Base-by-base conservation (phyloP, 495 filamentous ascomycete species). In the Penicillium longicatenatum region DNA sequence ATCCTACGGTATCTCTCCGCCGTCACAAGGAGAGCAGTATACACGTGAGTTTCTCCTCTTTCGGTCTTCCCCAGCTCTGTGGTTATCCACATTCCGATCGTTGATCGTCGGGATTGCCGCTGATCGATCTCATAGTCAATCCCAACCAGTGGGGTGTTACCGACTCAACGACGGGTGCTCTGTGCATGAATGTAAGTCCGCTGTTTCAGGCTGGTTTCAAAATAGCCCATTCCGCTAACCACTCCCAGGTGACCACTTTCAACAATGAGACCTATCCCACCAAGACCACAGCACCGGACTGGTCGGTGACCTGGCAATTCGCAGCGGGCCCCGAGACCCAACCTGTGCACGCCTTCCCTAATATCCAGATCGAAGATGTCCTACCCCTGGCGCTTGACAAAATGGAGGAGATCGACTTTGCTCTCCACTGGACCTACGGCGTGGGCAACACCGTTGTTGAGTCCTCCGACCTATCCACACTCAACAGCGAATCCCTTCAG, bases 311-410 rank as follows among this genome's bases (percentile, higher is more conserved):
- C 33, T 78, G 75, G 75, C 57, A 71, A 57, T 78, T 64, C 39
- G 57, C 69, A 8, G 52, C 22, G 0, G 61, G 57, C 9, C 61
- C 68, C 4, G 35, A 33, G 21, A 63, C 58, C 16, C 50, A 67
- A 35, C 75, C 72, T 6, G 66, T 74, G 29, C 73, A 75, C 31
- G 75, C 70, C n/a, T 78, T 64, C 54, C 73, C 75, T 14, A 73
- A 78, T 31, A 68, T 73, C 21, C 62, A 66, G 42, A 43, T 72
- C 7, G 66, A 67, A 33, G 45, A 61, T 43, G 47, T 63, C 41
- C 48, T 69, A 16, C 73, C 73, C 0, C 43, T 65, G 5, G 53
- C 37, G 20, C 45, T 75, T 46, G 51, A 54, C 17, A 39, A 53
- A 16, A 56, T 75, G 17, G 31, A 54, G 5, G 41, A 57, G 24